These are phyloP conservation scores for Hypomyces rosellus DNA, from an alignment of 2,329 filamentous ascomycete species.

Conservation along the genomic window DNA sequence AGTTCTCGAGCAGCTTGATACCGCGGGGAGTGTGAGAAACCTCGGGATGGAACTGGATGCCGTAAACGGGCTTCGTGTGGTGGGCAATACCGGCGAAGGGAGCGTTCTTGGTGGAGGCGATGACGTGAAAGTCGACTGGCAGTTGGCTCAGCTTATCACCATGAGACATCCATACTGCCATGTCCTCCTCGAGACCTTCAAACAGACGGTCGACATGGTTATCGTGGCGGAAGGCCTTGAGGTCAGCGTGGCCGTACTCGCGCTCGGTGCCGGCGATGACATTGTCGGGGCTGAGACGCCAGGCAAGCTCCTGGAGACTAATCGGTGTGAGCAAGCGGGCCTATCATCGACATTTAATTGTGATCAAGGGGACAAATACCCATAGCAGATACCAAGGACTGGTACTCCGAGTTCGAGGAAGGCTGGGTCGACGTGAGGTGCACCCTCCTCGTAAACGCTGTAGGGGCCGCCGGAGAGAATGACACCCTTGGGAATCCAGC, in stretches of 20 bases:
- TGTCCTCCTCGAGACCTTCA: constrained; percentile 61
- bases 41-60: constrained; percentile 88
- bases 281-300: constrained; percentile 55
- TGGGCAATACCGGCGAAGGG: constrained; percentile 76
- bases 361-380: not conserved
- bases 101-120: constrained; percentile 71
- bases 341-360: not conserved
- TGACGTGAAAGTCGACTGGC: constrained; percentile 64
- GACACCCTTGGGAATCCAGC: constrained; percentile 77
- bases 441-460: constrained; percentile 74
- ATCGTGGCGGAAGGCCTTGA: constrained; percentile 48
- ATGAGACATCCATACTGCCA: constrained; percentile 77
- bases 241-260: constrained; percentile 10
- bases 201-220: constrained; percentile 73
- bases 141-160: constrained; percentile 75
- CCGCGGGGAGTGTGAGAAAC: constrained; percentile 35
- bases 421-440: constrained; percentile 65
- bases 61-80: constrained; percentile 58
- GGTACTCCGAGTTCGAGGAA: constrained; percentile 58
- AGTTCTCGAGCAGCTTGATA: constrained; percentile 64
- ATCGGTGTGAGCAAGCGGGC: constrained; percentile 7
- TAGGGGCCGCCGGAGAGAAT: constrained; percentile 51
- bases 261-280: constrained; percentile 34
- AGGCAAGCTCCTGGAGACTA: constrained; percentile 58
- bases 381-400: constrained; percentile 34